These are phyloP conservation scores for Ogataea trehaloabstinens DNA, from an alignment of 805 yeast species.

Conservation along the genomic window DNA sequence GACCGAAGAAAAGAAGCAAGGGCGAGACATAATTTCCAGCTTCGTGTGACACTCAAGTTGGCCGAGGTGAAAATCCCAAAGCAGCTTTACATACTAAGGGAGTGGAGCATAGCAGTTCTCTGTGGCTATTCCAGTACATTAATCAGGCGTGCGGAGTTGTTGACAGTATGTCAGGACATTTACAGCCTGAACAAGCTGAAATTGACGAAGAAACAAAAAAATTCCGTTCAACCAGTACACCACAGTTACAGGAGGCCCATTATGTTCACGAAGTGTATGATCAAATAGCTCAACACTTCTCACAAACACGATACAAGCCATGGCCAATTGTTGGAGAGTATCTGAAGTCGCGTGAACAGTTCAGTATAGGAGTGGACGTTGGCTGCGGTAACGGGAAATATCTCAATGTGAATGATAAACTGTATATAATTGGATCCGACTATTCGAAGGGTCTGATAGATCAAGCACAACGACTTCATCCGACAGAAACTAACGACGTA, in stretches of 20 bases:
- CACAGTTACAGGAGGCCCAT: conserved; percentile 62
- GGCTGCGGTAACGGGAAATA: conserved; percentile 99
- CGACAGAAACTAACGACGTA: conserved; percentile 41
- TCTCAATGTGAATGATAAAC: conserved; percentile 62
- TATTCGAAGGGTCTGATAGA: conserved; percentile 65
- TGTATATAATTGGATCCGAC: conserved; percentile 73
- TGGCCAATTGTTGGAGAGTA: conserved; percentile 93
- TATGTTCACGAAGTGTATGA: conserved; percentile 92
- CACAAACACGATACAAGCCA: conserved; percentile 91
- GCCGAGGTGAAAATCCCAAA: too few species aligned
- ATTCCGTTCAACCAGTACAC: conserved; percentile 35
- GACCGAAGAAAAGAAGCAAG: too few species aligned
- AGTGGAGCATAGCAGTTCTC: too few species aligned
- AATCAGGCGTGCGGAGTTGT: too few species aligned
- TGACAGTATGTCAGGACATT: conserved; percentile 28
- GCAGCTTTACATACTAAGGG: too few species aligned
- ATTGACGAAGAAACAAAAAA: conserved; percentile 26
- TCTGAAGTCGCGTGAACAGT: conserved; percentile 44
- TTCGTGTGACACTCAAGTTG: too few species aligned
- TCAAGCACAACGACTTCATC: conserved; percentile 53
- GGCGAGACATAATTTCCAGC: too few species aligned
- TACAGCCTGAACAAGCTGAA: conserved; percentile 30
- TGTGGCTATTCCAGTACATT: too few species aligned
- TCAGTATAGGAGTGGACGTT: conserved; percentile 81
- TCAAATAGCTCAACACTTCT: conserved; percentile 88